Evolutionary conservation across 495 filamentous ascomycete species (phyloP), one percentile per base, ranked within the genome.

Genomic region (Halenospora varia): DNA sequence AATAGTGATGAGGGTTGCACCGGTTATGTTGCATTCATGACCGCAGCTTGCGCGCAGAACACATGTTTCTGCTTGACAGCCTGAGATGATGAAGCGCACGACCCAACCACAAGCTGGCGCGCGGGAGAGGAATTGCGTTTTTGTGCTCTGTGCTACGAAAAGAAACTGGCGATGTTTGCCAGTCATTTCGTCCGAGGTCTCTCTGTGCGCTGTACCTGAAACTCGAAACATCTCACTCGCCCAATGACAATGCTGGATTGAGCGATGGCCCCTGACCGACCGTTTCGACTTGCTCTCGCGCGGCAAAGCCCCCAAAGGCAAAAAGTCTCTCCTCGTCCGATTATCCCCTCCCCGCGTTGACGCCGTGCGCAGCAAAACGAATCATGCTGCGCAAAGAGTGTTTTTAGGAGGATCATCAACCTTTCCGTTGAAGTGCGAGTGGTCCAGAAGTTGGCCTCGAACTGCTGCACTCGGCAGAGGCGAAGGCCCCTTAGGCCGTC

Each of bases 261-360:
- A 10, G 2, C 19, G 4, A 25, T 19, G 9, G 11, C 17, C n/a
- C 57, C 44, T 24, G 47, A 15, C 25, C 62, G 42, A 40, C 19
- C 29, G 57, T 48, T 26, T 48, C 35, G 57, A 66, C 60, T 64
- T 56, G 29, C 24, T 39, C 48, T 41, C 45, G 48, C 42, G 56
- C 48, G 50, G 63, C 51, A 67, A 53, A 39, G 8, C 8, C 19
- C 6, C 42, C n/a, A n/a, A n/a, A n/a, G n/a, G n/a, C n/a, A n/a
- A n/a, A n/a, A n/a, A n/a, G 19, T 46, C 15, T 8, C 17, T 17
- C n/a, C 42, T 46, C 42, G 42, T 17, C 19, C 42, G 29, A 35
- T 35, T 35, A 4, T 35, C 6, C 29, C 13, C 29, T 35, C 29
- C 13, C 4, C 4, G 13, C 29, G 6, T 35, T 6, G 29, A 35